These are phyloP conservation scores for Stevia rebaudiana DNA, from an alignment of 140 eudicot genomes.

Conservation along the genomic window DNA sequence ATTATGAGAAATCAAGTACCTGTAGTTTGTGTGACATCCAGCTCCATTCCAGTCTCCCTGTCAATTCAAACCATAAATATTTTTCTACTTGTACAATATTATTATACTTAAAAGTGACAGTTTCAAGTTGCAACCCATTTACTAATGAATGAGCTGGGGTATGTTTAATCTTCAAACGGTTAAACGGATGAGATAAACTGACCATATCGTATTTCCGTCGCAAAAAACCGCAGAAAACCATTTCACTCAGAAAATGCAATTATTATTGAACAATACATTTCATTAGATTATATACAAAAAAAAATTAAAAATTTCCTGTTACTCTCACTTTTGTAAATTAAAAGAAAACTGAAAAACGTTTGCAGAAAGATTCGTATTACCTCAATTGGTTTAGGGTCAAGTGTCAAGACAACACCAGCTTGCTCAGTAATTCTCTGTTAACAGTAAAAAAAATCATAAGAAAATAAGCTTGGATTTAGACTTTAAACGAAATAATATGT, in stretches of 20 bases:
- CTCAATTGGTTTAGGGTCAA: slow-evolving; percentile 98
- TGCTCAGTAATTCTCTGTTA: slow-evolving; percentile 98
- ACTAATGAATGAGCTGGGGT: background rate
- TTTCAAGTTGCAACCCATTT: background rate
- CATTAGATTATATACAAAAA: background rate
- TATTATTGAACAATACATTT: background rate
- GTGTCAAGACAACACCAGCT: slow-evolving; percentile 97
- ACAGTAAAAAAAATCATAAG: background rate
- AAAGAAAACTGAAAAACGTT: background rate
- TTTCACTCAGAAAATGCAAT: background rate
- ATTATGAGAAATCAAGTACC: slow-evolving; percentile 32
- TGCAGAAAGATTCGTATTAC: slow-evolving; percentile 25
- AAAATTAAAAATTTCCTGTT: background rate
- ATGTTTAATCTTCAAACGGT: background rate
- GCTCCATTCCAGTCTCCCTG: slow-evolving; percentile 99
- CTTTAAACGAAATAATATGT: background rate
- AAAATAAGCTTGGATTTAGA: slow-evolving; percentile 7
- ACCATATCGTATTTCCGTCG: background rate
- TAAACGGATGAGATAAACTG: background rate
- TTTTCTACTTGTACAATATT: background rate
- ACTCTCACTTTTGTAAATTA: background rate
- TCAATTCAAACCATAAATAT: slow-evolving; percentile 4
- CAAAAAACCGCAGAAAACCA: background rate
- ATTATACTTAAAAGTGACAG: background rate
- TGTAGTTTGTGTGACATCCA: slow-evolving; percentile 94